Percentiles rank a stretch among this genome's conserved stretches.
Conservation (phyloP, 345 rosid genomes). For the Excoecaria cochinchinensis region DNA sequence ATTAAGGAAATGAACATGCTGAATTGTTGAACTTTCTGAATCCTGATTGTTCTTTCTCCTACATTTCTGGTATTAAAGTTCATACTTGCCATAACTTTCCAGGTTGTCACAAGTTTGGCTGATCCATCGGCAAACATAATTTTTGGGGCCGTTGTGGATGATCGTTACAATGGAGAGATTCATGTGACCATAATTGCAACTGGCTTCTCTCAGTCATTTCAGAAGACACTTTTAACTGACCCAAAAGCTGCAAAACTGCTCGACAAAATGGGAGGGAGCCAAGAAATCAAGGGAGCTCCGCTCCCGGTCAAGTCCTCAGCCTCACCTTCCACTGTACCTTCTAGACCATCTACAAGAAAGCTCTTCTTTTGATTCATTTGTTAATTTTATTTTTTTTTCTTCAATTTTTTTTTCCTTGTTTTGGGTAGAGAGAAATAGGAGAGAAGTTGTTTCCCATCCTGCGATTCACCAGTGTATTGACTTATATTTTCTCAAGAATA, state of each 20-base stretch:
- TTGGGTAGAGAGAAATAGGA: neutral
- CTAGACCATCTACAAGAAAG: slow-evolving; percentile 63
- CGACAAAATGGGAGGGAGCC: slow-evolving; percentile 52
- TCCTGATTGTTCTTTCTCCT: neutral
- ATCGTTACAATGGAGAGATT: slow-evolving; percentile 90
- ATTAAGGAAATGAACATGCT: neutral
- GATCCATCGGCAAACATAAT: slow-evolving; percentile 99
- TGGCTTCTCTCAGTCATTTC: slow-evolving; percentile 94
- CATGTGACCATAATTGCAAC: slow-evolving; percentile 96
- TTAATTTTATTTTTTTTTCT: neutral
- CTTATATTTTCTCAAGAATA: slow-evolving; percentile 26
- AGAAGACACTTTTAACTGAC: slow-evolving; percentile 71
- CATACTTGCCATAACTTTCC: slow-evolving; percentile 12
- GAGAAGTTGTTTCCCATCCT: neutral
- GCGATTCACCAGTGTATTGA: slow-evolving; percentile 32
- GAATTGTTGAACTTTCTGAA: neutral
- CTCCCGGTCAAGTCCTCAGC: slow-evolving; percentile 41
- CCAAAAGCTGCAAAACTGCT: slow-evolving; percentile 67
- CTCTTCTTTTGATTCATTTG: slow-evolving; percentile 58
- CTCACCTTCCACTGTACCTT: slow-evolving; percentile 47
- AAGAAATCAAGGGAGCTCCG: slow-evolving; percentile 56
- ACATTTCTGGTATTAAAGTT: neutral
- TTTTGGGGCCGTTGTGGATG: slow-evolving; percentile 97
- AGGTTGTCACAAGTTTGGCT: slow-evolving; percentile 97
- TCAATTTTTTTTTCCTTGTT: neutral